These are phyloP conservation scores for Chytridium lagenaria DNA, from an alignment of 371 early-diverging fungal species.

Conservation along the genomic window DNA sequence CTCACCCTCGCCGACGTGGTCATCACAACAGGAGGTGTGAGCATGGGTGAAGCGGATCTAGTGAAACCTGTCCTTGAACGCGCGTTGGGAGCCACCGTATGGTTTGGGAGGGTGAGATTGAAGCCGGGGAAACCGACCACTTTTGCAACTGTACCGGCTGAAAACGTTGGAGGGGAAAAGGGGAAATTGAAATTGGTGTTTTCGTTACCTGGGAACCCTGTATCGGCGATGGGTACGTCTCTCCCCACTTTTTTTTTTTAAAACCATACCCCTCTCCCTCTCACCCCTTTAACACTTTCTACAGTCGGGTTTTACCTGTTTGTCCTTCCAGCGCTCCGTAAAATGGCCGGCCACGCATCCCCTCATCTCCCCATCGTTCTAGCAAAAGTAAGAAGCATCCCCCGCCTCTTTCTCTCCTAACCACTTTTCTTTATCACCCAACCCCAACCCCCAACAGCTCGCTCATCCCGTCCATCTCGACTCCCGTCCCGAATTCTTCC, in stretches of 20 bases:
- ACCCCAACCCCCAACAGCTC: conserved; percentile 38
- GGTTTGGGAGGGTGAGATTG: conserved; percentile 90
- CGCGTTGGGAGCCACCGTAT: conserved; percentile 72
- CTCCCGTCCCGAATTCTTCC: conserved; percentile 85
- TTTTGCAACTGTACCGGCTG: conserved; percentile 74
- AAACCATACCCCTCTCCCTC: no score
- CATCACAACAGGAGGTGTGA: conserved; percentile 91
- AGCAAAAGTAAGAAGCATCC: conserved; percentile 64
- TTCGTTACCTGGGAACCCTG: conserved; percentile 93
- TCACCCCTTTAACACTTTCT: no score
- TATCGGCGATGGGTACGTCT: conserved; percentile 69
- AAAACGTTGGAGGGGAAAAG: no score
- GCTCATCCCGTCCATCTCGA: conserved; percentile 69
- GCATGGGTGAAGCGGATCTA: conserved; percentile 94
- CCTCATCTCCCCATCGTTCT: conserved; percentile 58
- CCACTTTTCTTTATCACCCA: not conserved
- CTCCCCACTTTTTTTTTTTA: no score
- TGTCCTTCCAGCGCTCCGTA: conserved; percentile 82
- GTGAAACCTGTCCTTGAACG: conserved; percentile 85
- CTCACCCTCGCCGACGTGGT: conserved; percentile 75
- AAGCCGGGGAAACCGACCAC: conserved; percentile 96
- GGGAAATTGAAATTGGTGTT: conserved; percentile 67
- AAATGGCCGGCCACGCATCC: conserved; percentile 68
- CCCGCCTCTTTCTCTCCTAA: no score
- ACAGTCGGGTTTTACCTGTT: conserved; percentile 85